These are phyloP conservation scores for Luzula sylvatica DNA, from an alignment of 176 grass and related monocot species.

Conservation along the genomic window DNA sequence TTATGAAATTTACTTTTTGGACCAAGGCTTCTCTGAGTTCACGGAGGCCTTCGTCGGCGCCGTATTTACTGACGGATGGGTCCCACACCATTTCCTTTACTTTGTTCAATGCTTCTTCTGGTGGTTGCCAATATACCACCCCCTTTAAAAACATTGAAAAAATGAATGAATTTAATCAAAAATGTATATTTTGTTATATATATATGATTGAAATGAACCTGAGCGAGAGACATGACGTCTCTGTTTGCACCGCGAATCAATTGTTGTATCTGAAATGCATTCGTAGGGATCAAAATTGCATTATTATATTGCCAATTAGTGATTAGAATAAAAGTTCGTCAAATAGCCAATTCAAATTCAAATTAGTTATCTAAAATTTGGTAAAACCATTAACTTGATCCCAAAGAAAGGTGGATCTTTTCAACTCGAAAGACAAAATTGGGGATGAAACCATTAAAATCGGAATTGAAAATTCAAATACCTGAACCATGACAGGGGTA, in stretches of 20 bases:
- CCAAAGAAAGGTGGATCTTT: background rate
- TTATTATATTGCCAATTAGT: background rate
- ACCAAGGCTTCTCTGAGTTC: conserved; percentile 79
- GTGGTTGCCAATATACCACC: conserved; percentile 96
- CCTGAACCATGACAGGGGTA: conserved; percentile 91
- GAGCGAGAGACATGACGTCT: conserved; percentile 70
- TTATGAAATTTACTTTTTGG: conserved; percentile 55
- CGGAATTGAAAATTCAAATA: conserved; percentile 25
- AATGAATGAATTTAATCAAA: background rate
- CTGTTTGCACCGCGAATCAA: conserved; percentile 40
- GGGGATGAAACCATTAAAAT: conserved; percentile 6
- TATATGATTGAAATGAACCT: conserved; percentile 35
- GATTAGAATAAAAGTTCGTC: too few species aligned
- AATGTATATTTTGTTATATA: background rate
- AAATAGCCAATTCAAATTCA: too few species aligned
- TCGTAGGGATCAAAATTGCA: background rate
- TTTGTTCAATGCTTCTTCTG: conserved; percentile 56
- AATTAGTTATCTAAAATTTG: too few species aligned
- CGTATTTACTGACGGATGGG: conserved; percentile 62
- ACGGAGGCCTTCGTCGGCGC: conserved; percentile 79
- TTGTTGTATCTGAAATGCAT: conserved; percentile 58
- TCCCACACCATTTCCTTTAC: conserved; percentile 65
- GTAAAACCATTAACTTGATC: background rate
- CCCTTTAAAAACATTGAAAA: conserved; percentile 38
- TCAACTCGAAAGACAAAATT: background rate